phyloP scores from a whole-genome alignment of 345 rosid genomes.

The Passiflora organensis region DNA sequence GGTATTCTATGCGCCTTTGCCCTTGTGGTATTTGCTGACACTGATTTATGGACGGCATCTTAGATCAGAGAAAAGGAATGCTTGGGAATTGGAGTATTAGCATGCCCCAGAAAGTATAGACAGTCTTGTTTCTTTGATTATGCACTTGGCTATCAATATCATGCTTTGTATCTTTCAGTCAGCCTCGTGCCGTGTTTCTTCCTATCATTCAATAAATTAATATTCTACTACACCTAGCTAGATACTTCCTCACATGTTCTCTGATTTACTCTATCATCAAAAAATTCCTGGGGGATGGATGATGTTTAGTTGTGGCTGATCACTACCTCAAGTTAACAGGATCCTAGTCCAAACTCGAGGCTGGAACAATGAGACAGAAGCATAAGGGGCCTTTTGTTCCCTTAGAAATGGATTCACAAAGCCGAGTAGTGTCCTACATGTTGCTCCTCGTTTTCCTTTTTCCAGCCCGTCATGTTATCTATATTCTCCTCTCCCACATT shows the following conservation, averaged over 20 bases:
- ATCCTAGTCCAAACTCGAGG: too few relatives aligned
- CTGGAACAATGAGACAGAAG: slow-evolving; percentile 14
- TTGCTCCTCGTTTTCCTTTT: background rate
- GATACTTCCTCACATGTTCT: background rate
- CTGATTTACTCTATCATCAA: background rate
- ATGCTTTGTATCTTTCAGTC: slow-evolving; percentile 33
- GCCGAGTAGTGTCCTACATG: slow-evolving; percentile 32
- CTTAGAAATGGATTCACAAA: slow-evolving; percentile 4
- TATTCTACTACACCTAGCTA: slow-evolving; percentile 22
- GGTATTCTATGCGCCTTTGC: too few relatives aligned
- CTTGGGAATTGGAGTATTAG: slow-evolving; percentile 11
- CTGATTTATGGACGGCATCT: too few relatives aligned
- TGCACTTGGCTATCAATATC: slow-evolving; percentile 34
- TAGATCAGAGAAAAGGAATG: too few relatives aligned
- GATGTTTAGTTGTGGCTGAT: slow-evolving; percentile 21
- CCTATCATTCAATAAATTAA: slow-evolving; percentile 11
- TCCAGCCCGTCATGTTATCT: slow-evolving; percentile 21
- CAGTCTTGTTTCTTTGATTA: slow-evolving; percentile 22
- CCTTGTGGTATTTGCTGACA: too few relatives aligned
- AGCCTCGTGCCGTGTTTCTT: slow-evolving; percentile 20
- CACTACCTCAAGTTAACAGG: slow-evolving; percentile 19
- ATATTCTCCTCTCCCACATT: slow-evolving; percentile 2
- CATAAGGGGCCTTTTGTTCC: slow-evolving; percentile 22
- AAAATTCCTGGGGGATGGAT: too few relatives aligned
- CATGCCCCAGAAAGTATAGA: slow-evolving; percentile 49